phyloP scores from a whole-genome alignment of 495 filamentous ascomycete genomes.

The Pseudoneurospora amorphoporcata region DNA sequence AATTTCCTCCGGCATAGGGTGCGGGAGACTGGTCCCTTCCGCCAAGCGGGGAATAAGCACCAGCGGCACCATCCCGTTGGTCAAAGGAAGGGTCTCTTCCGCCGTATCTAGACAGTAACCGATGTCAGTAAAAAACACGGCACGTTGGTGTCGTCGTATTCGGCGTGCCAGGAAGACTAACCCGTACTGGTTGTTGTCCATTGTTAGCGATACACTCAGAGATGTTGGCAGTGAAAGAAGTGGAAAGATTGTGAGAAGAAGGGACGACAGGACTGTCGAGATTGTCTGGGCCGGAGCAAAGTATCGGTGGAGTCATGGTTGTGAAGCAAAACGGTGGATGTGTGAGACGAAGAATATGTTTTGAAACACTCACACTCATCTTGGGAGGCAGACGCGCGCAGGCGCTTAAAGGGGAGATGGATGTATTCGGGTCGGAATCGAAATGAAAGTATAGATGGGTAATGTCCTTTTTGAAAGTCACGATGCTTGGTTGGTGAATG shows the following conservation, averaged over 20 bases:
- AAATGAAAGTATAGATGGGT: not conserved
- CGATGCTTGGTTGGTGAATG: not conserved
- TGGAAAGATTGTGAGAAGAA: not conserved
- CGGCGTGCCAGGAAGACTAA: constrained; percentile 3
- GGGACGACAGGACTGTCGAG: not conserved
- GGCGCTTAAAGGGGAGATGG: not conserved
- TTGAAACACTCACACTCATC: constrained; percentile 38
- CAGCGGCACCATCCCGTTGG: constrained; percentile 27
- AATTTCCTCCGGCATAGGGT: constrained; percentile 16
- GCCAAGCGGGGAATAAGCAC: constrained; percentile 19
- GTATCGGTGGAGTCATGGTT: constrained; percentile 2
- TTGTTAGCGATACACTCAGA: constrained; percentile 16
- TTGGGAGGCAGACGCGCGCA: constrained; percentile 12
- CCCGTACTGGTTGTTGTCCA: constrained; percentile 14
- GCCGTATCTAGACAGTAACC: constrained; percentile 27
- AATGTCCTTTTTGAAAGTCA: not conserved
- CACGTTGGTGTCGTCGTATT: not conserved
- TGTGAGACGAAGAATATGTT: not conserved
- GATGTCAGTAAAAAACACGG: constrained; percentile 14
- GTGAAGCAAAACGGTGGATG: constrained; percentile 4
- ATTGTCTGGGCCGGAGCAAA: not conserved
- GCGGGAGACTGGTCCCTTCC: constrained; percentile 11
- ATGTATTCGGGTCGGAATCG: not conserved
- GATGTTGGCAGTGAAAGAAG: not conserved
- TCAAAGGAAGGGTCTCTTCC: constrained; percentile 42